Percentiles rank a stretch among this genome's conserved stretches.
These are phyloP conservation scores for Pouteria glomerata DNA, from an alignment of 148 eudicot species.

Conservation along the genomic window DNA sequence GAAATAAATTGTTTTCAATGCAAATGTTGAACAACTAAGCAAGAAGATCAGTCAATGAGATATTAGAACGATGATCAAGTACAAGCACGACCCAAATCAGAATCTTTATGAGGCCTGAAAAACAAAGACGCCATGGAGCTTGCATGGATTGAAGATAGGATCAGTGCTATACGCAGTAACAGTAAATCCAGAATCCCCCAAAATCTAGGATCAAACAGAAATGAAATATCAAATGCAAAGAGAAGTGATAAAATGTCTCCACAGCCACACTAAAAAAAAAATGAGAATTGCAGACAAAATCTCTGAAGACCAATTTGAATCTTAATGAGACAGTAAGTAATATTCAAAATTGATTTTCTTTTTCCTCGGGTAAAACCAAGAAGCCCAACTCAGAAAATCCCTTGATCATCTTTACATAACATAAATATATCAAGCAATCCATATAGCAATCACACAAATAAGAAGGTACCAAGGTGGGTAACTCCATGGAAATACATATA, in stretches of 20 bases:
- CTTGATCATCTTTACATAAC: not conserved
- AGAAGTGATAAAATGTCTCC: not conserved
- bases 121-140: too few relatives aligned
- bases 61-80: not conserved
- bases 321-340: too few relatives aligned
- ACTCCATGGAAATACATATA: constrained; percentile 4
- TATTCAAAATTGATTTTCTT: too few relatives aligned
- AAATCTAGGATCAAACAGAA: not conserved
- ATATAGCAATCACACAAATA: not conserved
- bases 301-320: not conserved
- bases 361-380: not conserved
- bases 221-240: not conserved
- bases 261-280: not conserved
- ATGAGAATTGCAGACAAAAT: not conserved
- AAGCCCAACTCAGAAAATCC: constrained; percentile 7
- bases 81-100: not conserved
- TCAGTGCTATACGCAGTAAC: too few relatives aligned
- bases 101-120: not conserved
- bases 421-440: constrained; percentile 6
- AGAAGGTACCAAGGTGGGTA: constrained; percentile 12
- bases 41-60: not conserved
- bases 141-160: too few relatives aligned
- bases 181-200: constrained; percentile 4
- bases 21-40: not conserved
- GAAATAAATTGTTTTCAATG: not conserved